Conservation (phyloP, 1,284 basidiomycete genomes). For the Cutaneotrichosporon spelunceum region DNA sequence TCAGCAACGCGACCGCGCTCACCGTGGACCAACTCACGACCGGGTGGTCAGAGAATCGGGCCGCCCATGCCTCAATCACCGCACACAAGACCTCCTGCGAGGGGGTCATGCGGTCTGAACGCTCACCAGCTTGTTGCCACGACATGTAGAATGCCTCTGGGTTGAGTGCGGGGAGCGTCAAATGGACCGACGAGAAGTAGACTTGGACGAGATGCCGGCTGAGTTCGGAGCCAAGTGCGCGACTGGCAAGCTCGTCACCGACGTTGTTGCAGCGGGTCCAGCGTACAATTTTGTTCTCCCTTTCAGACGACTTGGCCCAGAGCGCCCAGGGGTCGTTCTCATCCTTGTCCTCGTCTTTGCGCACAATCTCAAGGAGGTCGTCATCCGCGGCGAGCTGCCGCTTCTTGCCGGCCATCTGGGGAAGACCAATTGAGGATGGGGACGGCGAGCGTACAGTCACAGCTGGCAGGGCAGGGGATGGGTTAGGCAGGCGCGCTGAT, state of each 20-base stretch:
- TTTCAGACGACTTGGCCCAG: slow-evolving; percentile 14
- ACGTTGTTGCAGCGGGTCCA: slow-evolving; percentile 33
- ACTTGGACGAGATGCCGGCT: slow-evolving; percentile 36
- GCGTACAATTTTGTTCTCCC: slow-evolving; percentile 12
- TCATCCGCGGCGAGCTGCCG: slow-evolving; percentile 15
- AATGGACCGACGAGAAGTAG: slow-evolving; percentile 40
- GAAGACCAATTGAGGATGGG: not conserved
- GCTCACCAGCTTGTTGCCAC: slow-evolving; percentile 37
- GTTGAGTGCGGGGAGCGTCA: slow-evolving; percentile 37
- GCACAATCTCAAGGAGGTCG: slow-evolving; percentile 8
- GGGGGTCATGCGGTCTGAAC: slow-evolving; percentile 36
- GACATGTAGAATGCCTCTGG: slow-evolving; percentile 41
- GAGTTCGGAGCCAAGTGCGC: slow-evolving; percentile 32
- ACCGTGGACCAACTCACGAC: slow-evolving; percentile 25
- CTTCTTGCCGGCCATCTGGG: slow-evolving; percentile 12
- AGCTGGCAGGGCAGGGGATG: not conserved
- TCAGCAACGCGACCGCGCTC: not conserved
- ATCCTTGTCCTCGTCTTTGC: not conserved
- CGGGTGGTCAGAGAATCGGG: slow-evolving; percentile 42
- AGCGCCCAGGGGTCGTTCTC: slow-evolving; percentile 26
- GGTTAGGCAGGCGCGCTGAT: not conserved
- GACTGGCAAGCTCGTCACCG: slow-evolving; percentile 34
- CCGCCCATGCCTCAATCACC: slow-evolving; percentile 45
- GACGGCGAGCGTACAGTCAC: not conserved
- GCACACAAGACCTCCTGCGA: slow-evolving; percentile 40